These are phyloP conservation scores for Lactifluus subvellereus DNA, from an alignment of 768 basidiomycete genomes.

Conservation along the genomic window DNA sequence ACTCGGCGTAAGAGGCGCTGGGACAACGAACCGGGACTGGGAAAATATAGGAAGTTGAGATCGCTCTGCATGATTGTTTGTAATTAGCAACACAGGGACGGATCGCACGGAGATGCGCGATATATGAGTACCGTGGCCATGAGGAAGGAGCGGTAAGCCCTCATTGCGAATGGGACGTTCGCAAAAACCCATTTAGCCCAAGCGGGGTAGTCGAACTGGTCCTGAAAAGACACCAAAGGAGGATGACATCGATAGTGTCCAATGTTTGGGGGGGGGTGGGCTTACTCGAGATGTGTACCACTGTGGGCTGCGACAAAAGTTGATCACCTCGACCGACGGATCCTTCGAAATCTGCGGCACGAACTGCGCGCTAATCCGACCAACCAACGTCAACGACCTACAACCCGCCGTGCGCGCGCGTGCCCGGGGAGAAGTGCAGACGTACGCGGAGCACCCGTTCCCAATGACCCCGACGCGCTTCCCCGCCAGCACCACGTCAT, in stretches of 20 bases:
- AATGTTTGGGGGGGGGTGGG: neutral
- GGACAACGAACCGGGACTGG: neutral
- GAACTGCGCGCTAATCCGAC: constrained; percentile 46
- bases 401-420: constrained; percentile 2
- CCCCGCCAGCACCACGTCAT: constrained; percentile 45
- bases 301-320: constrained; percentile 52
- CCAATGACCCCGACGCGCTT: constrained; percentile 58
- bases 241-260: too few species aligned
- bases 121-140: constrained; percentile 40
- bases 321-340: constrained; percentile 44
- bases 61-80: constrained; percentile 7
- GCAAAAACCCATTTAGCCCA: constrained; percentile 50
- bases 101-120: neutral
- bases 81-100: neutral
- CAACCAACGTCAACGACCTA: neutral
- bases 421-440: too few species aligned
- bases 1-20: constrained; percentile 5
- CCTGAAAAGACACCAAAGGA: constrained; percentile 26
- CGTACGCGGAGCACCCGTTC: constrained; percentile 54
- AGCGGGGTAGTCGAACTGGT: constrained; percentile 38
- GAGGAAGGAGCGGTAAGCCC: constrained; percentile 42
- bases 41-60: neutral
- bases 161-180: constrained; percentile 45
- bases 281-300: constrained; percentile 50
- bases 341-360: constrained; percentile 49